These are phyloP conservation scores for Smallanthus sonchifolius DNA, from an alignment of 129 eudicot genomes.

Conservation along the genomic window DNA sequence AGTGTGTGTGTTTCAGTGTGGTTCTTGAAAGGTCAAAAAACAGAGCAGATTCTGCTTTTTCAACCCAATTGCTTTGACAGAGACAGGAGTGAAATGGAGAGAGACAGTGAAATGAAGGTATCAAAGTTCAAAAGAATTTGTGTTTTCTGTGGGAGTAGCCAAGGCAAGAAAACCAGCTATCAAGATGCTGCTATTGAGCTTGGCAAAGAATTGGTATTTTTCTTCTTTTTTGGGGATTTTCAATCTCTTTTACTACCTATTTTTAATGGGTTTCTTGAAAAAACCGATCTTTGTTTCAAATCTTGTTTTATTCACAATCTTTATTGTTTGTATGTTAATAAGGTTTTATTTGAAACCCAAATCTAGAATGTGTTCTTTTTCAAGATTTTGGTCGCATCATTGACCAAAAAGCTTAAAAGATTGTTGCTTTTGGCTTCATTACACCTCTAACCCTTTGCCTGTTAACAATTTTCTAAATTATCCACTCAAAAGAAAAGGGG, in stretches of 20 bases:
- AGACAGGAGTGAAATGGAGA: conserved; percentile 49
- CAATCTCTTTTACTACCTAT: conserved; percentile 21
- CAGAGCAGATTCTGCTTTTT: conserved; percentile 21
- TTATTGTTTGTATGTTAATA: conserved; percentile 14
- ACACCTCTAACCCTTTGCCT: conserved; percentile 14
- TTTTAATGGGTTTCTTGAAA: conserved; percentile 4
- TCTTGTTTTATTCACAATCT: conserved; percentile 16
- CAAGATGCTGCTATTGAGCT: conserved; percentile 99
- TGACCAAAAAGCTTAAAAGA: conserved; percentile 5
- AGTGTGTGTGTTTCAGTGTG: conserved; percentile 1
- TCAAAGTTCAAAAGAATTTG: conserved; percentile 89
- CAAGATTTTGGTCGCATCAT: conserved; percentile 20
- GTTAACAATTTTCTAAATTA: not conserved
- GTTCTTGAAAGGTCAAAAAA: conserved; percentile 27
- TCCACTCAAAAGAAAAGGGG: not conserved
- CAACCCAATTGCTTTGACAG: not conserved
- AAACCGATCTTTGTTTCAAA: conserved; percentile 18
- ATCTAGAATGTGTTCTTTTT: conserved; percentile 14
- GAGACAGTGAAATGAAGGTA: conserved; percentile 49
- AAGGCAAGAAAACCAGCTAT: conserved; percentile 85
- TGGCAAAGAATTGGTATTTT: conserved; percentile 79
- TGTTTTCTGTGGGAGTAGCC: conserved; percentile 99
- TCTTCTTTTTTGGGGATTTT: not conserved
- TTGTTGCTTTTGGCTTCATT: conserved; percentile 16
- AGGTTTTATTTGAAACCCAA: conserved; percentile 18